Base-by-base conservation (phyloP, 441 rosid genomes). In the Populus hybrid region DNA sequence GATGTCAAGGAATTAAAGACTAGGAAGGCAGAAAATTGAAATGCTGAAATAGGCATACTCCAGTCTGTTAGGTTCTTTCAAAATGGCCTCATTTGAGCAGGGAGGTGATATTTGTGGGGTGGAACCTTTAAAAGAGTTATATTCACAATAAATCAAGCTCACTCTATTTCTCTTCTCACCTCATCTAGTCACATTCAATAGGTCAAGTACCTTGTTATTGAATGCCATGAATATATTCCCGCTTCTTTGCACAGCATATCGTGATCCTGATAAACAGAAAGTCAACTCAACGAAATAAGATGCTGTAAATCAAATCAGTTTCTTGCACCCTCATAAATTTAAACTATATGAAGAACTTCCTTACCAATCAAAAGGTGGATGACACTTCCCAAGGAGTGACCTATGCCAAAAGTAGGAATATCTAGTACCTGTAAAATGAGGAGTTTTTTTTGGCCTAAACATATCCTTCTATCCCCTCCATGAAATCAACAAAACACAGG, bases 311-410 rank as follows among this genome's bases (percentile, higher is more conserved):
- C 38, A 64, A 81, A 73, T 20, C 72, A 75, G 21, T 18, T 40
- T 36, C 79, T 68, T 67, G 45, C 66, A 31, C 20, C 74, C 42
- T 69, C 64, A 5, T 38, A 78, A 29, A 42, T 59, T 9, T 14
- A 68, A 78, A 23, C 36, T 67, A 71, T 4, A 11, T 53, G 26
- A 66, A 61, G 66, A 38, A 63, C 42, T 76, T 69, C 68, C 75
- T 73, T 89, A 95, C 99, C 99, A 80, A 95, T 95, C 81, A 95
- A 85, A 80, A 93, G 97, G 89, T 95, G 98, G 83, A 95, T 94
- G 73, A 94, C 89, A 45, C 97, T 94, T 82, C 98, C 98, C 87
- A 95, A 85, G 3, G 99, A 95, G 83, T 95, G 98, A 75, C 99
- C 99, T 10, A 95, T 85, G 74, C 98, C 99, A 83, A 94, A 94